phyloP scores from a whole-genome alignment of 805 yeast species.

The Candida corydali region DNA sequence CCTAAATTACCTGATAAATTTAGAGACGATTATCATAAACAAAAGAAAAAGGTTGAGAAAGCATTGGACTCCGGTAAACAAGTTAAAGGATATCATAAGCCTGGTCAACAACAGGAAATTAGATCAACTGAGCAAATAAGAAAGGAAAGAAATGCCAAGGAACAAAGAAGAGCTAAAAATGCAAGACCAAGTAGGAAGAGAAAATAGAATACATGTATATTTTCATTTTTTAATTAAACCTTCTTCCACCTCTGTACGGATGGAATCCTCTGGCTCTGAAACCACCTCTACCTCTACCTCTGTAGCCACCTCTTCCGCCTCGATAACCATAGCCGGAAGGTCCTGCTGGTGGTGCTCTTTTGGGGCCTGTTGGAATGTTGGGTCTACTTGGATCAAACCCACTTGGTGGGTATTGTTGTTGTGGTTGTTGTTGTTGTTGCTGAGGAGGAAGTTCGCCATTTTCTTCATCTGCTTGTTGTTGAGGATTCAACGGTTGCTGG shows the following conservation, averaged over 20 bases:
- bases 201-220: slow-evolving; percentile 1
- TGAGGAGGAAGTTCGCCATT: slow-evolving; percentile 14
- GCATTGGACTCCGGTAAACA: slow-evolving; percentile 72
- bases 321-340: slow-evolving; percentile 16
- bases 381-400: slow-evolving; percentile 13
- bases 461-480: slow-evolving; percentile 28
- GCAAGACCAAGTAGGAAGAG: slow-evolving; percentile 59
- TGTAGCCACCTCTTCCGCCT: slow-evolving; percentile 22
- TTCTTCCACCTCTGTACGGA: slow-evolving; percentile 43
- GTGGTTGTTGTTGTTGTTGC: slow-evolving; percentile 1
- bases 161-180: slow-evolving; percentile 76
- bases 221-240: too few relatives aligned
- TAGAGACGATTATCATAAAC: slow-evolving; percentile 81
- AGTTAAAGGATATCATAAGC: slow-evolving; percentile 62
- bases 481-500: slow-evolving; percentile 42
- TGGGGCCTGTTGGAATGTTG: slow-evolving; percentile 52
- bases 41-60: slow-evolving; percentile 74
- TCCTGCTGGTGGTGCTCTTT: slow-evolving; percentile 37
- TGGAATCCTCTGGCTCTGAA: slow-evolving; percentile 35
- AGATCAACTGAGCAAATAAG: slow-evolving; percentile 71
- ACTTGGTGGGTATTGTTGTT: neutral
- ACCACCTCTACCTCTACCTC: slow-evolving; percentile 32
- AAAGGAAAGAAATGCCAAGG: slow-evolving; percentile 65
- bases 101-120: slow-evolving; percentile 53
- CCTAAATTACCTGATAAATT: slow-evolving; percentile 89